Evolutionary conservation across 208 protist species (phyloP), one percentile per base, ranked within the genome.

Genomic region (Phytomonas francai): DNA sequence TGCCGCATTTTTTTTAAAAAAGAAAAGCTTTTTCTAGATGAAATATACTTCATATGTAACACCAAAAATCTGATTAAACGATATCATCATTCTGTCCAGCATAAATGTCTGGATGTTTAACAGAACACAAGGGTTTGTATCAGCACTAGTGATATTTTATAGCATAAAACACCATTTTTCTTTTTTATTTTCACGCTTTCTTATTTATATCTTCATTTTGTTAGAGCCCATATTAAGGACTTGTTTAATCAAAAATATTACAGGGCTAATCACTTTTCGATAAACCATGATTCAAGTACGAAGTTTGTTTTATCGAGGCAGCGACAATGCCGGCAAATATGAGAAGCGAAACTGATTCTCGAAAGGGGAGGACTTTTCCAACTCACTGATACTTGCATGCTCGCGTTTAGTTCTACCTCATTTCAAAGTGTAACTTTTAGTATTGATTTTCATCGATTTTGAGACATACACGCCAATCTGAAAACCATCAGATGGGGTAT

Each of bases 121-220:
- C 39, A 49, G 39, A 19, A 49, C 16, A 19, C 6, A 49, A 49
- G 4, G 39, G 3, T 49, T 19, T 49, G 39, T 2, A 3, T 49
- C 14, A 49, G 14, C 16, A 3, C 39, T 49, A 49, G 39, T 19
- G 39, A 49, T 49, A 49, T 49, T 49, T 49, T 36, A 3, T 36
- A 36, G 33, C 33, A 49, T 22, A 22, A 19, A 45, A 34, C 3
- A 54, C 45, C 33, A 64, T 71, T 67, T 66, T 66, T 71, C 25
- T 65, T 59, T 71, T 49, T 36, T 6, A 4, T 31, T 42, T 42
- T 70, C 39, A 49, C 39, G 27, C 61, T 9, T 49, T 42, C 8
- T 65, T 65, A 11, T 22, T 65, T 65, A 28, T 42, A 51, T 11
- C 39, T 49, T 49, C 39, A 19, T 49, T 49, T 19, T 49, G 4